phyloP scores from a whole-genome alignment of 2,329 filamentous ascomycete genomes.

The Hymenoscyphus repandus region DNA sequence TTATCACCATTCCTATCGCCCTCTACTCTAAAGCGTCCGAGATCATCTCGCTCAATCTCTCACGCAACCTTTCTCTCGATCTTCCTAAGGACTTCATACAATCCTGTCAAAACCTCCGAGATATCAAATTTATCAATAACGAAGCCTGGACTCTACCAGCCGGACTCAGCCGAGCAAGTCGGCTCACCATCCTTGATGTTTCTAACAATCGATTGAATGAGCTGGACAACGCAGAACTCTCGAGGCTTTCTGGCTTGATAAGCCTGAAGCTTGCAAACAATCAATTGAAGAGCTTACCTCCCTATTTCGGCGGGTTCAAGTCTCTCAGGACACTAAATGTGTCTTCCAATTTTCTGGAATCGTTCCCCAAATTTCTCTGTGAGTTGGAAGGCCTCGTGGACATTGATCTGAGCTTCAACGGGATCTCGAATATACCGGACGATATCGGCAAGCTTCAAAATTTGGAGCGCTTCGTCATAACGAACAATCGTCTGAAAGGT shows the following conservation, averaged over 20 bases:
- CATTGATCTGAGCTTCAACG: conserved; percentile 94
- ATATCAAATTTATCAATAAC: conserved; percentile 95
- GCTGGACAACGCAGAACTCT: conserved; percentile 77
- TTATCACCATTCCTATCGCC: conserved; percentile 90
- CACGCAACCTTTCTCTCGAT: conserved; percentile 84
- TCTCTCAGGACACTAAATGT: conserved; percentile 80
- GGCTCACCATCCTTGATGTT: conserved; percentile 83
- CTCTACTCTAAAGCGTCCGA: conserved; percentile 88
- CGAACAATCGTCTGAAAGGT: conserved; percentile 83
- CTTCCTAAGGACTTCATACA: conserved; percentile 96
- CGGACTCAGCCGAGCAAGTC: conserved; percentile 74
- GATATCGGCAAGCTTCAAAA: conserved; percentile 72
- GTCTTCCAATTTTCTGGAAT: conserved; percentile 85
- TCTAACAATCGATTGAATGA: conserved; percentile 92
- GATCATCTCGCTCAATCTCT: conserved; percentile 92
- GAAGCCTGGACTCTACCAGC: conserved; percentile 81
- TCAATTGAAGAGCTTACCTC: conserved; percentile 70
- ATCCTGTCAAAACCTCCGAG: conserved; percentile 81
- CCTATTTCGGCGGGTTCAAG: conserved; percentile 77
- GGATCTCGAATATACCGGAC: conserved; percentile 71
- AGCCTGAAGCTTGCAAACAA: conserved; percentile 95
- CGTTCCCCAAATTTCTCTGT: conserved; percentile 81
- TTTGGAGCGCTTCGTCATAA: conserved; percentile 87
- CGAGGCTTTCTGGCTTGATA: conserved; percentile 68
- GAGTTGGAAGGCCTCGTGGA: conserved; percentile 79